Evolutionary conservation across 2,329 filamentous ascomycete genomes (phyloP).

Genomic region (Apiospora saccharicola): DNA sequence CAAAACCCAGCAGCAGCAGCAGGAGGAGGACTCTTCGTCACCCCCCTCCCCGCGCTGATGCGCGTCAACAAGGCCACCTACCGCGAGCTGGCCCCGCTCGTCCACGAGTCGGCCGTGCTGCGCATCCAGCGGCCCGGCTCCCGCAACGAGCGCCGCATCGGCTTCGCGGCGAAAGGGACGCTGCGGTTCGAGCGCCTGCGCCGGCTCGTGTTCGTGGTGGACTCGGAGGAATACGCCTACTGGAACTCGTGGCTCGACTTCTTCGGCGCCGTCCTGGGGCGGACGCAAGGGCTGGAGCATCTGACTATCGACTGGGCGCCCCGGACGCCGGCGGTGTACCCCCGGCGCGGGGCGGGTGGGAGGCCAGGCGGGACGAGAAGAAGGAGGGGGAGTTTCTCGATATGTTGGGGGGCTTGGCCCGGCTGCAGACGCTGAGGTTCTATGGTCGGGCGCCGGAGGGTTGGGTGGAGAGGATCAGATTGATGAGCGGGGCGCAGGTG

Average conservation of each 20-base stretch:
- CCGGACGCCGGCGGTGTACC: slow-evolving; percentile 26
- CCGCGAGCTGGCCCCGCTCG: slow-evolving; percentile 32
- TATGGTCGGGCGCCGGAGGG: slow-evolving; percentile 34
- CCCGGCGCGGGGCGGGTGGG: slow-evolving; percentile 25
- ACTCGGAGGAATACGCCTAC: slow-evolving; percentile 35
- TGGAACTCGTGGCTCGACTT: slow-evolving; percentile 44
- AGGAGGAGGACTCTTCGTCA: slow-evolving; percentile 26
- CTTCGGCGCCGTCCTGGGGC: slow-evolving; percentile 34
- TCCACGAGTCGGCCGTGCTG: slow-evolving; percentile 37
- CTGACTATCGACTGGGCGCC: slow-evolving; percentile 43
- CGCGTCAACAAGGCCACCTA: slow-evolving; percentile 33
- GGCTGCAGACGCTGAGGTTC: slow-evolving; percentile 32
- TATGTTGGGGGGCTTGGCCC: slow-evolving; percentile 29
- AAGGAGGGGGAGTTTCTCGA: slow-evolving; percentile 39
- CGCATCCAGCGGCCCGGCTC: slow-evolving; percentile 36
- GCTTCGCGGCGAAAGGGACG: slow-evolving; percentile 40
- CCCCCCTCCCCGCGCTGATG: slow-evolving; percentile 35
- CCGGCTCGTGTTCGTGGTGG: slow-evolving; percentile 37
- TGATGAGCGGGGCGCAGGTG: slow-evolving; percentile 29
- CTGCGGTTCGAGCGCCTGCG: slow-evolving; percentile 38
- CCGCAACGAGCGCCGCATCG: slow-evolving; percentile 35
- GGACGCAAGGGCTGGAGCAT: slow-evolving; percentile 31
- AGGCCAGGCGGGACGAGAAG: slow-evolving; percentile 30
- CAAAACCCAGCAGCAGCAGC: background rate
- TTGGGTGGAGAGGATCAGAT: slow-evolving; percentile 34